Base-by-base conservation (phyloP, 2,329 filamentous ascomycete species). In the Penicillium sp. region DNA sequence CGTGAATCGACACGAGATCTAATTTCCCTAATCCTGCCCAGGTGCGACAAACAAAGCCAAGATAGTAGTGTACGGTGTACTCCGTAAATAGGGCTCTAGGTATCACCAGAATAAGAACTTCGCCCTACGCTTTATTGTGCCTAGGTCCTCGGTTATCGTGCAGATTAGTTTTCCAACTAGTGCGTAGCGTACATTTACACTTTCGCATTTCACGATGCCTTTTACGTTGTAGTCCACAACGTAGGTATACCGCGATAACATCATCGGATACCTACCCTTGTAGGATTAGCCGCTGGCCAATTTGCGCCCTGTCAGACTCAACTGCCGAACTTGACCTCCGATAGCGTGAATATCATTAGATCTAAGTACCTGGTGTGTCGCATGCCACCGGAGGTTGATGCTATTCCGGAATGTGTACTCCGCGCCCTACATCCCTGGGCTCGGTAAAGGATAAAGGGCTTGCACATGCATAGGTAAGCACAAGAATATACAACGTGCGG, bases 241-340 rank as follows among this genome's bases (percentile, higher is more conserved):
- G 19, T 22, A 22, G 19, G 19, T 28, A 2, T 4, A 9, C 12
- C 25, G 13, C n/a, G n/a, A n/a, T n/a, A n/a, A 16, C 14, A 9
- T 2, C 33, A 35, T 10, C 14, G 11, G 2, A 41, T 44, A 48
- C 54, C 53, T 29, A 28, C 52, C 42, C 2, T 25, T 47, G 45
- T 33, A 9, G 55, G 56, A 30, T 49, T 60, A 59, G 49, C 16
- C 45, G 29, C 4, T 13, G 44, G 36, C 41, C 38, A 46, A 39
- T 25, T 39, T 52, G 19, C 30, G 5, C 38, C 45, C 40, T 54
- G 51, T 46, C 46, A 52, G 55, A 52, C 31, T 18, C 53, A 60
- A 60, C 46, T 59, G 53, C 58, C 58, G 58, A 41, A 52, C 54
- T 52, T 22, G 19, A 22, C 3, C 19, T 22, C 19, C 47, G 54